phyloP scores from a whole-genome alignment of 495 filamentous ascomycete genomes.

The Penicillium paxilli region DNA sequence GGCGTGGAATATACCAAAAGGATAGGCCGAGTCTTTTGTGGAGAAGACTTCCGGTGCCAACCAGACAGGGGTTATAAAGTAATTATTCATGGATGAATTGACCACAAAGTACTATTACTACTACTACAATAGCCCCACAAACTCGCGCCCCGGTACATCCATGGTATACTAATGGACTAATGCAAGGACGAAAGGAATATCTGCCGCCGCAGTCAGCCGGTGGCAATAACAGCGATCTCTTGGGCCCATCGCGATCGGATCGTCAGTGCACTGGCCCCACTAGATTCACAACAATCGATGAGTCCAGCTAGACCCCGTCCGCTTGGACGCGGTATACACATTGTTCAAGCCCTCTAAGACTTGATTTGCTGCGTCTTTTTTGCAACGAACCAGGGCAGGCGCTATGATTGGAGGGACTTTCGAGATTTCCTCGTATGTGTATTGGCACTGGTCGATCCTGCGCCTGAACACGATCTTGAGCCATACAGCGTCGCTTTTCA shows the following conservation, averaged over 20 bases:
- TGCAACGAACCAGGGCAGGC: conserved; percentile 2
- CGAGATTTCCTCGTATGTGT: conserved; percentile 15
- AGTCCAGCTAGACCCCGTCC: background rate
- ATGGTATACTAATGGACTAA: conserved; percentile 4
- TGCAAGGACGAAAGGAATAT: conserved; percentile 30
- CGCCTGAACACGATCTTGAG: conserved; percentile 6
- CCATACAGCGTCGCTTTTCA: background rate
- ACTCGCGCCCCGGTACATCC: background rate
- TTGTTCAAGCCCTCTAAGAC: background rate
- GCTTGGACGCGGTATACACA: background rate
- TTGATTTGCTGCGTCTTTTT: conserved; percentile 3
- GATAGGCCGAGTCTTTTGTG: background rate
- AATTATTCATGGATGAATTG: background rate
- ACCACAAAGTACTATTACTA: background rate
- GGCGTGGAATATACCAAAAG: background rate
- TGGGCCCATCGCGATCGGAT: conserved; percentile 10
- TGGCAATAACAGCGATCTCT: conserved; percentile 22
- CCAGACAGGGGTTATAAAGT: background rate
- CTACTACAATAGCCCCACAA: background rate
- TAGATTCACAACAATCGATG: background rate
- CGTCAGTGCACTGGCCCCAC: conserved; percentile 3
- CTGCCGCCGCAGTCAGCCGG: conserved; percentile 15
- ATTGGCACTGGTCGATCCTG: conserved; percentile 4
- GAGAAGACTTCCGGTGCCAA: background rate
- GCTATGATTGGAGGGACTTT: conserved; percentile 2